Base-by-base conservation (phyloP, 2,329 filamentous ascomycete species). In the Didymosphaeria variabile region DNA sequence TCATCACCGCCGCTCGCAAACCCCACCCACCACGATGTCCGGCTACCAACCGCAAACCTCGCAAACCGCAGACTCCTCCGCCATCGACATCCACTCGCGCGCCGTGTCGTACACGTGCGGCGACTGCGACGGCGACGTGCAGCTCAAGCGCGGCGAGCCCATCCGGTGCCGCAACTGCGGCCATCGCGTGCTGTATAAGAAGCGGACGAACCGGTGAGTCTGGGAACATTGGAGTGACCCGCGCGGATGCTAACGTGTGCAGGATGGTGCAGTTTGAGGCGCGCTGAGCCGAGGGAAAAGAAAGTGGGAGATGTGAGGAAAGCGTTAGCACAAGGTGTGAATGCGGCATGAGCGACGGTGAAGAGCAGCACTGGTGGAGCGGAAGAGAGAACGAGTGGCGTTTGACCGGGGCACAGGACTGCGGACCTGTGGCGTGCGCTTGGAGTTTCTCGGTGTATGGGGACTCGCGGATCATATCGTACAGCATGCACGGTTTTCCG, bases 241-340 rank as follows among this genome's bases (percentile, higher is more conserved):
- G n/a, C n/a, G n/a, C n/a, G 12, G 57, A 13, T 44, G 67, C 67
- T 75, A 66, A 71, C 55, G 21, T 21, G 1, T 60, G 9, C 12
- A 79, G 94, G 76, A 97, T 98, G 94, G 94, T 98, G 55, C 95
- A 99, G 82, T 98, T 99, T 75, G 94, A 99, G 84, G 95, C 95
- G 55, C 88, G 94, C 81, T 98, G 69, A 76, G 38, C 4, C 32
- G 46, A 26, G 21, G 40, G 29, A 29, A 17, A 17, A 19, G 31
- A 19, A 47, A 23, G n/a, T 21, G 12, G 56, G 19, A 26, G 8
- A 19, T 17, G 32, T 5, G 5, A 29, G 34, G 19, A 6, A 29
- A 29, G 26, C 26, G 6, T 17, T 4, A 26, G 19, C 13, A 17
- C 5, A 26, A 29, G 21, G 4, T 13, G n/a, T 31, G 13, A n/a